Conservation (phyloP, 345 rosid genomes). For the Eutrema heterophyllum region DNA sequence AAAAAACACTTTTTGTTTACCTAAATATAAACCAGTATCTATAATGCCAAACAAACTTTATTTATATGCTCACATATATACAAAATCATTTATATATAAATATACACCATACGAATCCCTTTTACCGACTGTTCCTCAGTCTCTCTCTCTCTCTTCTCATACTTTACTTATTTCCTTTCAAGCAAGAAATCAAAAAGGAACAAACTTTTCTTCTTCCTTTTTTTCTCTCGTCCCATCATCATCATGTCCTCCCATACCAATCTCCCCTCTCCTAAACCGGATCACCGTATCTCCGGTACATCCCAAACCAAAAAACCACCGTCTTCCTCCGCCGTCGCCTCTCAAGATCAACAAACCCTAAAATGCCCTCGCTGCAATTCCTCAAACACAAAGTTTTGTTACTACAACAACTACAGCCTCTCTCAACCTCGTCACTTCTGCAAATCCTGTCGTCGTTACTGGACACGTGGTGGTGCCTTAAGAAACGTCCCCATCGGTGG, state of each 20-base stretch:
- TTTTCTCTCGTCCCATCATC: slow-evolving; percentile 5
- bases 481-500: slow-evolving; percentile 90
- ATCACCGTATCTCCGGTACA: slow-evolving; percentile 16
- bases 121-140: slow-evolving; percentile 16
- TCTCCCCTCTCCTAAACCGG: slow-evolving; percentile 24
- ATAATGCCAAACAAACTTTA: background rate
- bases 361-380: slow-evolving; percentile 91
- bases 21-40: background rate
- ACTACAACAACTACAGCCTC: slow-evolving; percentile 91
- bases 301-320: slow-evolving; percentile 34
- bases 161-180: slow-evolving; percentile 15
- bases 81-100: slow-evolving; percentile 1
- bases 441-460: slow-evolving; percentile 80
- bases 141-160: slow-evolving; percentile 8
- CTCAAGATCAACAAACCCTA: slow-evolving; percentile 35
- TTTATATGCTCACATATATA: background rate
- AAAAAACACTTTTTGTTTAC: background rate
- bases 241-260: slow-evolving; percentile 32
- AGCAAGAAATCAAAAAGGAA: slow-evolving; percentile 18
- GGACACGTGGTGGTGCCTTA: slow-evolving; percentile 85
- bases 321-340: slow-evolving; percentile 27
- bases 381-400: slow-evolving; percentile 84
- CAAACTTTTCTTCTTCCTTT: background rate
- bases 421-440: slow-evolving; percentile 85
- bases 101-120: slow-evolving; percentile 20